A percentile compares a stretch with the other conserved stretches of the same genome.
These are phyloP conservation scores for Suhomyces emberorum DNA, from an alignment of 805 yeast species.

Conservation along the genomic window DNA sequence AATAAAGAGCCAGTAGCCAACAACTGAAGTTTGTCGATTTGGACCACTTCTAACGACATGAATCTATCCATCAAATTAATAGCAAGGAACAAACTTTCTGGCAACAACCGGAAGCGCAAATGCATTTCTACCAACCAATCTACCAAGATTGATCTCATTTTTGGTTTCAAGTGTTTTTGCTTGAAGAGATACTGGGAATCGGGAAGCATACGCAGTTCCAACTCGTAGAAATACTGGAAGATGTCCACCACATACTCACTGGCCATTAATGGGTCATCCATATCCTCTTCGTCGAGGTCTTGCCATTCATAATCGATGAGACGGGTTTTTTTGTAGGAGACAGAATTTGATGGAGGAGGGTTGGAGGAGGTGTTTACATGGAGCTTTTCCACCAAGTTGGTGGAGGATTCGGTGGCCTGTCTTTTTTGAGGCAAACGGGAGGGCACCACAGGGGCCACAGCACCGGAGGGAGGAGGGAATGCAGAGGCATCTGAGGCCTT, in stretches of 20 bases:
- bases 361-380: conserved; percentile 9
- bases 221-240: conserved; percentile 69
- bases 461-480: not conserved
- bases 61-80: conserved; percentile 86
- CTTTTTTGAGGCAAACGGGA: conserved; percentile 46
- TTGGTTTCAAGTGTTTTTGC: conserved; percentile 69
- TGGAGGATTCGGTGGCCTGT: conserved; percentile 53
- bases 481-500: not conserved
- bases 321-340: conserved; percentile 35
- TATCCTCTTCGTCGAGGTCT: conserved; percentile 67
- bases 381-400: conserved; percentile 41
- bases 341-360: conserved; percentile 1
- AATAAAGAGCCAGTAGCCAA: conserved; percentile 82
- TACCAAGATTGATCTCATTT: conserved; percentile 81
- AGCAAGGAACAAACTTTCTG: conserved; percentile 81
- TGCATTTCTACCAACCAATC: conserved; percentile 95
- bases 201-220: conserved; percentile 73
- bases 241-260: conserved; percentile 89
- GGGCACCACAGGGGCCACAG: conserved; percentile 15
- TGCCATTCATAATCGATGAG: conserved; percentile 58
- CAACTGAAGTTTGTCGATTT: conserved; percentile 76
- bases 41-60: conserved; percentile 69
- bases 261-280: conserved; percentile 79
- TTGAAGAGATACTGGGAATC: conserved; percentile 62
- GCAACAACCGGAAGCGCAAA: conserved; percentile 72